Evolutionary conservation across 345 rosid species (phyloP).

Genomic region (Sonneratia alba): DNA sequence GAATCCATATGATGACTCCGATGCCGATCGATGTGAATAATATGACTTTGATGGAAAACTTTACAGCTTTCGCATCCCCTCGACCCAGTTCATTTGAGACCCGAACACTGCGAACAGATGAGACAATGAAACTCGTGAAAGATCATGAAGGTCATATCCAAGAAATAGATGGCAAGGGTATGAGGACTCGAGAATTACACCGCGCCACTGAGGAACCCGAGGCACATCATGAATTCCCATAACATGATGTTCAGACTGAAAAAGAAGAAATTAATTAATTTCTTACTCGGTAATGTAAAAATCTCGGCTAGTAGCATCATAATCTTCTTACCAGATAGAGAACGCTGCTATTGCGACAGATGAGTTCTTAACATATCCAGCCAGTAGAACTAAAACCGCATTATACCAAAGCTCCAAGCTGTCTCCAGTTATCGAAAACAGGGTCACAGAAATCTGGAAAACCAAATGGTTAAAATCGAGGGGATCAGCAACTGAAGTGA

Average conservation of each 20-base stretch:
- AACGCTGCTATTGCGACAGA: conserved; percentile 54
- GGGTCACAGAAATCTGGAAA: neutral
- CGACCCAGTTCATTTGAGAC: conserved; percentile 52
- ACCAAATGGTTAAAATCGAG: neutral
- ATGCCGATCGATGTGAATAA: conserved; percentile 19
- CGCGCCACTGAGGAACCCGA: conserved; percentile 49
- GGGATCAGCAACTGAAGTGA: too few species aligned
- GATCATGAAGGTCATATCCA: neutral
- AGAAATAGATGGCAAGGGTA: neutral
- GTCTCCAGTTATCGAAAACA: neutral
- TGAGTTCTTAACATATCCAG: conserved; percentile 65
- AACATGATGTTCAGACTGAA: conserved; percentile 32
- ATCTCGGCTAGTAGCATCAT: neutral
- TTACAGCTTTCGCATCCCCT: conserved; percentile 41
- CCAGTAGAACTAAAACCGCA: conserved; percentile 54
- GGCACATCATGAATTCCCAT: conserved; percentile 45
- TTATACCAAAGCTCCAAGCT: conserved; percentile 84
- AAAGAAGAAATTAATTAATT: neutral
- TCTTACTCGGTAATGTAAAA: neutral
- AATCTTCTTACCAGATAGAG: conserved; percentile 61
- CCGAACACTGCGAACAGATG: conserved; percentile 27
- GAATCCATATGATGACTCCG: conserved; percentile 29
- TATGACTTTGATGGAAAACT: conserved; percentile 35
- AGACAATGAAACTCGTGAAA: neutral
- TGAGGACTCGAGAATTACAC: conserved; percentile 21